These are phyloP conservation scores for Volvox africanus DNA, from an alignment of 139 green algal species.

Conservation along the genomic window DNA sequence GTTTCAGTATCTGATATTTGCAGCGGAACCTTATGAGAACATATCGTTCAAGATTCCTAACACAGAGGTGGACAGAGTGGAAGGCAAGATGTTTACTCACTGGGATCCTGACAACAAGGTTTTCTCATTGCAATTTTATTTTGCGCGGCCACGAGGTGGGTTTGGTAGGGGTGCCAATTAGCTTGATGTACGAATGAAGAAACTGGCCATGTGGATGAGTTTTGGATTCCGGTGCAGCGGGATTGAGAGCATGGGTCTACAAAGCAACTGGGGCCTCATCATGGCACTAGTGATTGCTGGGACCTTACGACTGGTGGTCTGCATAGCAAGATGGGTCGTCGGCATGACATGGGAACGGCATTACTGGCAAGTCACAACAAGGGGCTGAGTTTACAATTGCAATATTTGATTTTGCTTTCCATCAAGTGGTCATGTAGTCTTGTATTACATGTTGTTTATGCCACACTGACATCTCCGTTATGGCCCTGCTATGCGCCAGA, in stretches of 20 bases:
- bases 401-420: not conserved
- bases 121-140: conserved; percentile 90
- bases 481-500: not conserved
- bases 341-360: no score
- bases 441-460: not conserved
- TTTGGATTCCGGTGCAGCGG: not conserved
- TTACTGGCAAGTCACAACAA: no score
- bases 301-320: no score
- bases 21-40: conserved; percentile 97
- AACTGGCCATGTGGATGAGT: not conserved
- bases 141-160: conserved; percentile 64
- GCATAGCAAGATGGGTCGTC: no score
- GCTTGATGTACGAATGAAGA: not conserved
- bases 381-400: not conserved
- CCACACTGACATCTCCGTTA: not conserved
- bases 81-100: conserved; percentile 91
- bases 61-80: conserved; percentile 75
- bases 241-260: not conserved
- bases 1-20: conserved; percentile 98
- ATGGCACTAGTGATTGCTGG: no score
- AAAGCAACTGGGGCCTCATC: no score
- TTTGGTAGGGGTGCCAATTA: not conserved
- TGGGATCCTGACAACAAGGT: conserved; percentile 92
- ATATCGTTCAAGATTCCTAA: conserved; percentile 98
- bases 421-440: not conserved